Evolutionary conservation across 805 yeast species (phyloP).

Genomic region (Zygotorulaspora florentina): DNA sequence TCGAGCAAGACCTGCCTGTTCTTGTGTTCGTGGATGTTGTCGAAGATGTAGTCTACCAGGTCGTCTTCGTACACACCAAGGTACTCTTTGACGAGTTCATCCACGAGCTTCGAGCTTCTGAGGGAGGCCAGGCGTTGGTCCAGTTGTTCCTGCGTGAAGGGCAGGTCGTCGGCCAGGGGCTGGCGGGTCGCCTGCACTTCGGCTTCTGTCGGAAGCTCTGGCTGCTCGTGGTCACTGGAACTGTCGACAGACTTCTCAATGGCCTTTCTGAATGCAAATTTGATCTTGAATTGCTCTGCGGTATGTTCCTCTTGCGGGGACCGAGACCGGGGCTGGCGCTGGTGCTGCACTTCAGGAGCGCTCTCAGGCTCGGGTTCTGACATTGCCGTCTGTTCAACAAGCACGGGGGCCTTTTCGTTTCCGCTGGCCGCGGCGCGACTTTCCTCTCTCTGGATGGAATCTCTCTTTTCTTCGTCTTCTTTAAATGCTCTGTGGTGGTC

Average conservation of each 20-base stretch:
- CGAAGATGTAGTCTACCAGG: slow-evolving; percentile 31
- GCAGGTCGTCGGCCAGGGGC: slow-evolving; percentile 11
- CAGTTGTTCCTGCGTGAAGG: slow-evolving; percentile 17
- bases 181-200: neutral
- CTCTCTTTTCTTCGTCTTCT: slow-evolving; percentile 20
- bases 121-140: slow-evolving; percentile 14
- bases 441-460: slow-evolving; percentile 17
- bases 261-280: slow-evolving; percentile 24
- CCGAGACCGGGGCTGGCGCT: slow-evolving; percentile 7
- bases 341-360: neutral
- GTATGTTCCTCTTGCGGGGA: slow-evolving; percentile 1
- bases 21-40: slow-evolving; percentile 26
- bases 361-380: neutral
- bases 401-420: neutral
- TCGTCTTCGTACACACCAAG: slow-evolving; percentile 34
- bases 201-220: neutral
- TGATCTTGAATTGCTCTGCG: slow-evolving; percentile 22
- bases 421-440: slow-evolving; percentile 1
- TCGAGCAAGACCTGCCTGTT: slow-evolving; percentile 20
- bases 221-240: neutral
- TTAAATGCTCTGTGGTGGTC: slow-evolving; percentile 28
- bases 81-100: slow-evolving; percentile 31
- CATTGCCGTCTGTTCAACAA: neutral
- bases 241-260: slow-evolving; percentile 18
- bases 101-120: slow-evolving; percentile 22